phyloP scores from a whole-genome alignment of 306 rosid species.

The Dalbergia cochinchinensis region DNA sequence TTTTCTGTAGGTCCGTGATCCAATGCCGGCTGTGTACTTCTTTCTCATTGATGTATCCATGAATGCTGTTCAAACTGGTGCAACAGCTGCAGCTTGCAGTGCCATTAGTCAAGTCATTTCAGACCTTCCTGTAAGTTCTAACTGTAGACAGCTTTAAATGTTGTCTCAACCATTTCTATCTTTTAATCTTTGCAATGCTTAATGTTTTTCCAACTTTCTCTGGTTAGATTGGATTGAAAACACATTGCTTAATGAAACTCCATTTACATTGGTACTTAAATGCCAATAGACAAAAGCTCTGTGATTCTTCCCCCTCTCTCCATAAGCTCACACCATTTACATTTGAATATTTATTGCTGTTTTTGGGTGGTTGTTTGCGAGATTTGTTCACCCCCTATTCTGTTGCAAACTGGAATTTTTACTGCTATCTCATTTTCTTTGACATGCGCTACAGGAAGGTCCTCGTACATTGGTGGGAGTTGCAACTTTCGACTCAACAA shows the following conservation, averaged over 20 bases:
- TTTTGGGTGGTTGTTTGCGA: neutral
- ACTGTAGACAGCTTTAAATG: slow-evolving; percentile 11
- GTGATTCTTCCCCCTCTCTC: slow-evolving; percentile 18
- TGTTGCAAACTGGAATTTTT: neutral
- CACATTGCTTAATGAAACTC: slow-evolving; percentile 24
- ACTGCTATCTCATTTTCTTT: slow-evolving; percentile 13
- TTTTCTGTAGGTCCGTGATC: slow-evolving; percentile 86
- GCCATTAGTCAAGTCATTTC: slow-evolving; percentile 91
- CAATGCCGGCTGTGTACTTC: slow-evolving; percentile 97
- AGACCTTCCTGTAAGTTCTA: slow-evolving; percentile 94
- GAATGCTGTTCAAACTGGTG: slow-evolving; percentile 99
- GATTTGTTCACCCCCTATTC: neutral
- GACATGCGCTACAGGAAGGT: slow-evolving; percentile 75
- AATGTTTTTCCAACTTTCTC: slow-evolving; percentile 35
- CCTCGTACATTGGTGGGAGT: slow-evolving; percentile 89
- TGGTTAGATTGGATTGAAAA: slow-evolving; percentile 43
- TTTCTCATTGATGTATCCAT: slow-evolving; percentile 95
- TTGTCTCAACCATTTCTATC: slow-evolving; percentile 32
- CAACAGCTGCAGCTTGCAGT: slow-evolving; percentile 99
- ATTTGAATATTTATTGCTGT: slow-evolving; percentile 1
- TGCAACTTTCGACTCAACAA: slow-evolving; percentile 94
- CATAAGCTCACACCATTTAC: slow-evolving; percentile 3
- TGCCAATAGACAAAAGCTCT: slow-evolving; percentile 27
- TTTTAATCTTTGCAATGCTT: slow-evolving; percentile 23
- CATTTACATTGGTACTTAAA: slow-evolving; percentile 21